A percentile compares a stretch with the other conserved stretches of the same genome.
phyloP scores from a whole-genome alignment of 2,329 filamentous ascomycete species.

The Knoxdaviesia capensis region DNA sequence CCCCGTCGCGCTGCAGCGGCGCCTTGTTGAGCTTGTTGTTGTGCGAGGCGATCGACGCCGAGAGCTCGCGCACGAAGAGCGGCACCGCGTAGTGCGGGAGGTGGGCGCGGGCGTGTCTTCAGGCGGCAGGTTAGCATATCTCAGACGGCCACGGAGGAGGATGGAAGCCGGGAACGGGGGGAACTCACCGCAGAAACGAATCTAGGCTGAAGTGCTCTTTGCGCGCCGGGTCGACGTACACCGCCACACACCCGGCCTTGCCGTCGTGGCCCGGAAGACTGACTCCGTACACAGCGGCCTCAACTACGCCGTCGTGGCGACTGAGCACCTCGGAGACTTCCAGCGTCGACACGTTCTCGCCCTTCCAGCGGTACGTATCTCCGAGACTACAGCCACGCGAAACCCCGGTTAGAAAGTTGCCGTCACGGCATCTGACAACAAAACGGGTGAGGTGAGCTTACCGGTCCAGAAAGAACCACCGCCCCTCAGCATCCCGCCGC shows the following conservation, averaged over 20 bases:
- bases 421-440: neutral
- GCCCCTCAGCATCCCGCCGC: constrained; percentile 36
- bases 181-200: constrained; percentile 28
- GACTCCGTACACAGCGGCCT: constrained; percentile 55
- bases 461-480: constrained; percentile 47
- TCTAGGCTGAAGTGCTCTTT: constrained; percentile 34
- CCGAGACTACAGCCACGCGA: constrained; percentile 25
- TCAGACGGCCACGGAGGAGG: neutral
- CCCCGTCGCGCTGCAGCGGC: constrained; percentile 1
- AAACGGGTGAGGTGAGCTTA: neutral
- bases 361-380: constrained; percentile 65
- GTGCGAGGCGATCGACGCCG: constrained; percentile 38
- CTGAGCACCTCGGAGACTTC: constrained; percentile 48
- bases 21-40: constrained; percentile 66
- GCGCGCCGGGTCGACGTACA: constrained; percentile 31
- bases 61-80: constrained; percentile 45
- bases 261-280: constrained; percentile 45
- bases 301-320: constrained; percentile 33
- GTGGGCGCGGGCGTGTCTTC: constrained; percentile 30
- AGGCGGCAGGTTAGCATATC: neutral
- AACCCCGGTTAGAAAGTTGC: neutral
- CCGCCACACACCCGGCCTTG: constrained; percentile 42
- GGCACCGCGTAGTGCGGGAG: constrained; percentile 60
- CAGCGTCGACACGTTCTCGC: constrained; percentile 50
- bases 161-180: neutral